phyloP scores from a whole-genome alignment of 2,329 filamentous ascomycete genomes.

The Sporothrix variecibatus region DNA sequence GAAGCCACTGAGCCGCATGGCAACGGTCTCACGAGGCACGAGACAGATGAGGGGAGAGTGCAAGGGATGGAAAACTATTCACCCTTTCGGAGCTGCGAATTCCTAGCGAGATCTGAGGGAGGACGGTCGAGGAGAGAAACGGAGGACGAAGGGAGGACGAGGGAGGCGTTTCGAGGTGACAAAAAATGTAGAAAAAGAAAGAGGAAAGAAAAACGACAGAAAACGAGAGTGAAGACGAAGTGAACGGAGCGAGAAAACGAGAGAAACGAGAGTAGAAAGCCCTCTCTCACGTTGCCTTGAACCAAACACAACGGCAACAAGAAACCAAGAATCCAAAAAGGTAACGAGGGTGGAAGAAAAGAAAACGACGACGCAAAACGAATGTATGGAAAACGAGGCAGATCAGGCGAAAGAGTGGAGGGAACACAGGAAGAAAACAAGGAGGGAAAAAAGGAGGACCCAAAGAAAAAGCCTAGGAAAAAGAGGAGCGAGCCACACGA shows the following conservation, averaged over 20 bases:
- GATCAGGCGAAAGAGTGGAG: conserved; percentile 20
- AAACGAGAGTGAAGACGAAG: conserved; percentile 15
- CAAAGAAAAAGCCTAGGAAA: background rate
- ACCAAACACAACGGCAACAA: conserved; percentile 11
- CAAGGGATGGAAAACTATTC: background rate
- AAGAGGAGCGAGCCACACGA: background rate
- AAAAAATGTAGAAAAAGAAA: background rate
- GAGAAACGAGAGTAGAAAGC: background rate
- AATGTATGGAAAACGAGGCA: conserved; percentile 6
- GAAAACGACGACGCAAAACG: conserved; percentile 3
- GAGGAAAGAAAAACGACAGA: background rate
- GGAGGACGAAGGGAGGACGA: conserved; percentile 5
- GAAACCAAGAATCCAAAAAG: background rate
- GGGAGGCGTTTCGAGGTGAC: background rate
- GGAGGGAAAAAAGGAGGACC: conserved; percentile 3
- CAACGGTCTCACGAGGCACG: background rate
- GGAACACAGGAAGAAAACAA: conserved; percentile 10
- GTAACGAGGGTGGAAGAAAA: conserved; percentile 3
- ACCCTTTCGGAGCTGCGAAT: conserved; percentile 26
- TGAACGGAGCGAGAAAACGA: conserved; percentile 4
- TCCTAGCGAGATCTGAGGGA: background rate
- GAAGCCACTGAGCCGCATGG: conserved; percentile 5
- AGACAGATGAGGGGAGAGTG: background rate
- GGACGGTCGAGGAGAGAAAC: background rate
- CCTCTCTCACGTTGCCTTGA: conserved; percentile 10